Percentiles rank a stretch among this genome's conserved stretches.
These are phyloP conservation scores for Puccinia brachypodii DNA, from an alignment of 1,284 basidiomycete species.

Conservation along the genomic window DNA sequence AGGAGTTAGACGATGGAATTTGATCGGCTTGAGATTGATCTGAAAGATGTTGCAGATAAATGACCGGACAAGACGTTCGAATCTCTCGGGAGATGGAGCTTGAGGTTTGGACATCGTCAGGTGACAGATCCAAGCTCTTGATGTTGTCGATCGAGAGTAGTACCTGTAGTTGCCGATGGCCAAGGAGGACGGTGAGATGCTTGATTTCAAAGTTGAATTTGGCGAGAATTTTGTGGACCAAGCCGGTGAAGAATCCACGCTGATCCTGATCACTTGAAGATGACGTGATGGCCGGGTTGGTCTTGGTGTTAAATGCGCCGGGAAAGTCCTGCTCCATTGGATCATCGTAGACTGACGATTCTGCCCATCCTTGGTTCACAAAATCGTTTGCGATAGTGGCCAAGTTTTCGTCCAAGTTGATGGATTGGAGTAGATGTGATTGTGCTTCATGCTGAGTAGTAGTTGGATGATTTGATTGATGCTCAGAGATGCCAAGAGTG, in stretches of 20 bases:
- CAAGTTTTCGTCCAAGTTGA: constrained; percentile 36
- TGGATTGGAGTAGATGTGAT: neutral
- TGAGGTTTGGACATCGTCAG: neutral
- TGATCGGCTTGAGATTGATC: constrained; percentile 10
- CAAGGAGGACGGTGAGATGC: constrained; percentile 11
- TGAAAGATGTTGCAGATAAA: constrained; percentile 30
- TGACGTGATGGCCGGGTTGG: neutral
- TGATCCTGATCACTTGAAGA: constrained; percentile 24
- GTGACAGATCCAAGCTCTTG: neutral
- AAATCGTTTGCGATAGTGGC: constrained; percentile 41
- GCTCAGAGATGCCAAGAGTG: constrained; percentile 19
- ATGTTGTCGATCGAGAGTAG: constrained; percentile 31
- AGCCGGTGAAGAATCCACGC: constrained; percentile 37
- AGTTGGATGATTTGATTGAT: neutral
- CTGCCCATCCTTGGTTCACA: constrained; percentile 28
- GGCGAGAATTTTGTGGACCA: constrained; percentile 39
- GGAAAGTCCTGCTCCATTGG: constrained; percentile 29
- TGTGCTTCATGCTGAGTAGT: neutral
- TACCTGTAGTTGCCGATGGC: constrained; percentile 7
- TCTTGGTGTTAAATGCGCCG: constrained; percentile 35
- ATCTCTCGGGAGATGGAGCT: constrained; percentile 26
- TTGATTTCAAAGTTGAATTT: constrained; percentile 40
- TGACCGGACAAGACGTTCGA: constrained; percentile 11
- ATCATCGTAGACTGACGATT: constrained; percentile 10
- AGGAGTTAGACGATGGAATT: constrained; percentile 16